phyloP scores from a whole-genome alignment of 78 protist species.

The Dictyostelium discoideum region DNA sequence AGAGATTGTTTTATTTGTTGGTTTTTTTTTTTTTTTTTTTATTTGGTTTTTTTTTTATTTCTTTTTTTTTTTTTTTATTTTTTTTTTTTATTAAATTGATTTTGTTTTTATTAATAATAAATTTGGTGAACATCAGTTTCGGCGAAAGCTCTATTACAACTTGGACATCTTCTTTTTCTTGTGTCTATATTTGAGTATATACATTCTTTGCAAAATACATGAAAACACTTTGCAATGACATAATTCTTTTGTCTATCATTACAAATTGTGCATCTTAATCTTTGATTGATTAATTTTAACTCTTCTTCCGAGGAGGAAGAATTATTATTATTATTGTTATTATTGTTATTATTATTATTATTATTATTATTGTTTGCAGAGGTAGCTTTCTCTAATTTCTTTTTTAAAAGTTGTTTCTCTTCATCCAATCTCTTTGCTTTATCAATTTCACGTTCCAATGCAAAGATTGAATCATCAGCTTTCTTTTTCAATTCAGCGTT shows the following conservation, averaged over 20 bases:
- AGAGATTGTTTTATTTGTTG: no score
- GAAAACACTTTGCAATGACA: slow-evolving; percentile 81
- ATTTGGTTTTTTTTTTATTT: background rate
- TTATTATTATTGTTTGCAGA: background rate
- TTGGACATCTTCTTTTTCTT: slow-evolving; percentile 80
- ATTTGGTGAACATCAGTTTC: slow-evolving; percentile 78
- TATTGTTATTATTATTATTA: background rate
- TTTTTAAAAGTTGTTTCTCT: slow-evolving; percentile 65
- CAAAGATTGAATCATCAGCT: slow-evolving; percentile 66
- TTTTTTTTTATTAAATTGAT: background rate
- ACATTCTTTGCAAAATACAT: slow-evolving; percentile 81
- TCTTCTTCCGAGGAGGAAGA: slow-evolving; percentile 19
- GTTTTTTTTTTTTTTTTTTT: no score
- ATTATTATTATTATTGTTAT: background rate
- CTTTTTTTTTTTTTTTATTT: background rate
- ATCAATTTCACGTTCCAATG: slow-evolving; percentile 68
- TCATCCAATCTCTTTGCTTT: slow-evolving; percentile 68
- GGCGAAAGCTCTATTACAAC: slow-evolving; percentile 72
- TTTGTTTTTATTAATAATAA: background rate
- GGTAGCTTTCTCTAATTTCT: slow-evolving; percentile 60
- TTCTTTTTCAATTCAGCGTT: slow-evolving; percentile 55
- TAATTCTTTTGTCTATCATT: slow-evolving; percentile 79
- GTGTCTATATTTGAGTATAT: slow-evolving; percentile 73
- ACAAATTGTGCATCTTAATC: slow-evolving; percentile 75
- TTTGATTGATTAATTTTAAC: slow-evolving; percentile 35